Evolutionary conservation across 2,329 filamentous ascomycete genomes (phyloP).

Genomic region (Scedosporium minutisporum): DNA sequence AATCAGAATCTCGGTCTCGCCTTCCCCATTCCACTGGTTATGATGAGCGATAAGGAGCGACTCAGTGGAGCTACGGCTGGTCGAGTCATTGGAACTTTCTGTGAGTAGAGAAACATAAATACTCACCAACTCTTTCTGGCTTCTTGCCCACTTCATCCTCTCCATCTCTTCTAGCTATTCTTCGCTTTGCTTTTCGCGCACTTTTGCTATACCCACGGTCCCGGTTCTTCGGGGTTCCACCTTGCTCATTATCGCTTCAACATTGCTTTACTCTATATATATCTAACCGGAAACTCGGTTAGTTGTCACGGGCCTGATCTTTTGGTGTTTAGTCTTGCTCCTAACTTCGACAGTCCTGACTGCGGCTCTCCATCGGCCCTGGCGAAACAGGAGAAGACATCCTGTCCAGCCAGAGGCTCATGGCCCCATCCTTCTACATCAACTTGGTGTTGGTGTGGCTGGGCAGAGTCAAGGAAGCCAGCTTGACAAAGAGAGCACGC

Average conservation of each 20-base stretch:
- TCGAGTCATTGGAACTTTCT: slow-evolving; percentile 32
- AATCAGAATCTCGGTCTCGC: slow-evolving; percentile 41
- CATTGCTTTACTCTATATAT: neutral
- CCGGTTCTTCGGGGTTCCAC: neutral
- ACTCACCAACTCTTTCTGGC: neutral
- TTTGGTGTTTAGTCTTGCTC: neutral
- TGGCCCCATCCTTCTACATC: neutral
- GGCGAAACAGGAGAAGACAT: neutral
- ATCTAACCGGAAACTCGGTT: neutral
- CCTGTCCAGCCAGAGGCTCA: neutral
- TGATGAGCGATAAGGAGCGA: slow-evolving; percentile 27
- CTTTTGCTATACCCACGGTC: neutral
- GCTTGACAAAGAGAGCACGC: neutral
- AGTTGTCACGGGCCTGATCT: neutral
- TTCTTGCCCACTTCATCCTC: neutral
- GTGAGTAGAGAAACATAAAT: slow-evolving; percentile 19
- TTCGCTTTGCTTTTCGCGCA: neutral
- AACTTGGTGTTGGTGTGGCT: neutral
- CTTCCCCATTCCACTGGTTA: slow-evolving; percentile 39
- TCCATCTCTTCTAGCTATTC: neutral
- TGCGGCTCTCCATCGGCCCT: neutral
- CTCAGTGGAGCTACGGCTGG: slow-evolving; percentile 26
- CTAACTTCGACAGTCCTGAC: neutral
- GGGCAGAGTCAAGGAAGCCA: neutral
- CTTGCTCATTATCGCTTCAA: neutral